A percentile compares a stretch with the other conserved stretches of the same genome.
phyloP scores from a whole-genome alignment of 1,139 yeast genomes.

The Protomyces inouyei region DNA sequence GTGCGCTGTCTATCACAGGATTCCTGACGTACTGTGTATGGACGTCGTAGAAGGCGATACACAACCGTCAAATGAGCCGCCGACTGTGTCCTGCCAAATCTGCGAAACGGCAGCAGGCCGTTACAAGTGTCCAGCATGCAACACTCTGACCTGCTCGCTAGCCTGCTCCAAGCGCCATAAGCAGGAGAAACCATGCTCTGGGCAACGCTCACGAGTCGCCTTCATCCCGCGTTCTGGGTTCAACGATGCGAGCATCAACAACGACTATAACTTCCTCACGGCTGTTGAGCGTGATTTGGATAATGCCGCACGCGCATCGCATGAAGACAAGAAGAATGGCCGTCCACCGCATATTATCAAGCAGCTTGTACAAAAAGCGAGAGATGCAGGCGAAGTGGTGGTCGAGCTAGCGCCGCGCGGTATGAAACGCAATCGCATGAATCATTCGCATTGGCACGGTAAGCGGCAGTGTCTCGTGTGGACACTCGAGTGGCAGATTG shows the following conservation, averaged over 20 bases:
- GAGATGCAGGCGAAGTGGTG: conserved; percentile 47
- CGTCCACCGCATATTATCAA: conserved; percentile 16
- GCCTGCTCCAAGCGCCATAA: conserved; percentile 71
- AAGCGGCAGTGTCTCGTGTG: conserved; percentile 59
- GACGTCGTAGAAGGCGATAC: too few species aligned
- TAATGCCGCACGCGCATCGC: conserved; percentile 44
- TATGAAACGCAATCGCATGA: conserved; percentile 62
- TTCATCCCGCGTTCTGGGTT: conserved; percentile 50
- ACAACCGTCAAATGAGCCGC: neutral
- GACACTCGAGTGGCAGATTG: conserved; percentile 55
- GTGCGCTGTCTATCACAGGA: too few species aligned
- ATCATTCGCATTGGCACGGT: conserved; percentile 72
- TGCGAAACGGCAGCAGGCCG: conserved; percentile 39
- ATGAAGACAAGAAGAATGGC: conserved; percentile 35
- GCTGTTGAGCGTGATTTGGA: conserved; percentile 56
- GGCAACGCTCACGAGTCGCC: conserved; percentile 57
- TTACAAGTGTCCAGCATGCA: conserved; percentile 85
- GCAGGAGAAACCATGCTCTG: conserved; percentile 57
- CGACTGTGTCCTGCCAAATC: neutral
- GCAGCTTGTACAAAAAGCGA: conserved; percentile 34
- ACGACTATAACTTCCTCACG: conserved; percentile 77
- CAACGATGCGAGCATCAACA: conserved; percentile 50
- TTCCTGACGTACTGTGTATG: too few species aligned
- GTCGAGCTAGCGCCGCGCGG: conserved; percentile 61
- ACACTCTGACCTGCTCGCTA: conserved; percentile 60